Conservation (phyloP, 1,139 yeast species). For the Saccharomycopsis hybrid region DNA sequence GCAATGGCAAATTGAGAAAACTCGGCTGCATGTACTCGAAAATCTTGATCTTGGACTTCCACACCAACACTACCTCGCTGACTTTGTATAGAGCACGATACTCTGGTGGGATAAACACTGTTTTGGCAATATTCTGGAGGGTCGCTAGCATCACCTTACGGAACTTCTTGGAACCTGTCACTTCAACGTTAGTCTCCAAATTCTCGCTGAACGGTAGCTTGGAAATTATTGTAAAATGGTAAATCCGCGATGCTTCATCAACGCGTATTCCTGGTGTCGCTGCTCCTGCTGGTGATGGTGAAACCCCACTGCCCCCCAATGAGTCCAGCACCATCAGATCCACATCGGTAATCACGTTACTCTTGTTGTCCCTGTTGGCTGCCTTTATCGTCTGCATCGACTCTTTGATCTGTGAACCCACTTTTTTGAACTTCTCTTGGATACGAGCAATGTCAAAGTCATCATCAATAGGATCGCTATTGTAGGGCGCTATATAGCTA, state of each 20-base stretch:
- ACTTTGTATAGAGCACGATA: slow-evolving; percentile 16
- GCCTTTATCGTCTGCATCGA: too few relatives aligned
- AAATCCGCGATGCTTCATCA: slow-evolving; percentile 7
- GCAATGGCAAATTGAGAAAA: slow-evolving; percentile 20
- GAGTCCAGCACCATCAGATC: too few relatives aligned
- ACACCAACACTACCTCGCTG: slow-evolving; percentile 21
- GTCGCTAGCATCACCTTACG: slow-evolving; percentile 22
- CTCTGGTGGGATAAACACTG: slow-evolving; percentile 1
- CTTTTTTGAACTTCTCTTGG: neutral
- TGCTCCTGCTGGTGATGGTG: too few relatives aligned
- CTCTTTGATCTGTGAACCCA: slow-evolving; percentile 5
- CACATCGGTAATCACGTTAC: too few relatives aligned
- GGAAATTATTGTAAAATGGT: slow-evolving; percentile 23
- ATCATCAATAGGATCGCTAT: too few relatives aligned
- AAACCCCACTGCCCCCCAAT: too few relatives aligned
- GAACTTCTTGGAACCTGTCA: slow-evolving; percentile 24
- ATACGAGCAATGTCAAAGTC: slow-evolving; percentile 6
- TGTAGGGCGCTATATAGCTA: too few relatives aligned
- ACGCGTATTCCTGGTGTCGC: neutral
- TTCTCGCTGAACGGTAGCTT: slow-evolving; percentile 25
- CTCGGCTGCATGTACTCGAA: slow-evolving; percentile 25
- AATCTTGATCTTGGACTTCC: slow-evolving; percentile 23
- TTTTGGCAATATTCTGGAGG: slow-evolving; percentile 20
- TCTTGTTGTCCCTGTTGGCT: too few relatives aligned
- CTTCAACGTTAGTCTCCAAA: slow-evolving; percentile 18